A percentile compares a stretch with the other conserved stretches of the same genome.
Conservation (phyloP, 441 rosid genomes). For the Isatis lusitanica region DNA sequence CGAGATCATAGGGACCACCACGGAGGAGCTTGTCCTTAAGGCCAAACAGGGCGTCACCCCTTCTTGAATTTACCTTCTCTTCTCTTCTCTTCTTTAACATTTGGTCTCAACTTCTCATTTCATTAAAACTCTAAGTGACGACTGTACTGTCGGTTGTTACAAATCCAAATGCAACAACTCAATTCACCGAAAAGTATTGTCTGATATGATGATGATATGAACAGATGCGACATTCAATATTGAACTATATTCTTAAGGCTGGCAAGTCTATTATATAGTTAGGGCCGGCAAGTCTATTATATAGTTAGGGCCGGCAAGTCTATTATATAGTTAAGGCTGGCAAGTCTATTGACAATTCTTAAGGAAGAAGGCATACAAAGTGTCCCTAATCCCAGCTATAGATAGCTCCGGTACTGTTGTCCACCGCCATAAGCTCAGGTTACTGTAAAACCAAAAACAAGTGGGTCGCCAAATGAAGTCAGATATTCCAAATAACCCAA, state of each 20-base stretch:
- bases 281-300: constrained; percentile 11
- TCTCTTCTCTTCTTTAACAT: not conserved
- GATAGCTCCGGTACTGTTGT: constrained; percentile 1
- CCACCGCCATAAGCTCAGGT: constrained; percentile 8
- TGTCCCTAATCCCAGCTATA: not conserved
- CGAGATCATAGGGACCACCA: constrained; percentile 88
- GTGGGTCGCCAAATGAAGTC: not conserved
- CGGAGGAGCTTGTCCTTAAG: constrained; percentile 90
- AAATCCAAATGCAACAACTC: constrained; percentile 5
- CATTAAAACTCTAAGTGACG: not conserved
- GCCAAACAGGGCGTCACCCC: constrained; percentile 54
- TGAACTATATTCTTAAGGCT: not conserved
- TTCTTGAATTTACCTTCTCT: constrained; percentile 18
- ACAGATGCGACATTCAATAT: not conserved
- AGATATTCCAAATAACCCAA: constrained; percentile 1
- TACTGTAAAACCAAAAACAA: constrained; percentile 10
- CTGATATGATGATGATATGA: not conserved
- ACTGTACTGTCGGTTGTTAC: constrained; percentile 10
- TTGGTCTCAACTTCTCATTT: constrained; percentile 3
- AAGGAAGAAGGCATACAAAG: not conserved
- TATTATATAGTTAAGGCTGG: constrained; percentile 1
- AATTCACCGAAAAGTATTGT: not conserved
- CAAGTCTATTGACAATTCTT: not conserved
- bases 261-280: not conserved
- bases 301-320: constrained; percentile 3